Conservation (phyloP, 2,329 filamentous ascomycete genomes). For the Penicillium brasilianum region DNA sequence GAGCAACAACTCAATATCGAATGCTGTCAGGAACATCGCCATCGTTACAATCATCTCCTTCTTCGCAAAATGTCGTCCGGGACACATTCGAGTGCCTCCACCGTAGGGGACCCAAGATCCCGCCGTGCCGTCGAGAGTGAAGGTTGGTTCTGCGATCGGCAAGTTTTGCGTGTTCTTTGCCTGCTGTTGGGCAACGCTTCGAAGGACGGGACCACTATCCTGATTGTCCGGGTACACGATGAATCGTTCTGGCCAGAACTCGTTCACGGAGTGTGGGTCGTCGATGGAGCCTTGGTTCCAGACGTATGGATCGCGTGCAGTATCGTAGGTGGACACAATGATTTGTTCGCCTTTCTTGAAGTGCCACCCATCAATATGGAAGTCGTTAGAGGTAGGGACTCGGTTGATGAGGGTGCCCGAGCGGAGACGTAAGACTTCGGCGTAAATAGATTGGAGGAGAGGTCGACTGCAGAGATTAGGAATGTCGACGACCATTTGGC, state of each 20-base stretch:
- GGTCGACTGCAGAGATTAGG: background rate
- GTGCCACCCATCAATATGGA: background rate
- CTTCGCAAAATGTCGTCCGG: constrained; percentile 50
- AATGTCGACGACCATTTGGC: background rate
- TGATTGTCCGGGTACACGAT: background rate
- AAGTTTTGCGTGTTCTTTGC: background rate
- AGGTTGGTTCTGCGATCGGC: background rate
- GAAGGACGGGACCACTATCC: background rate
- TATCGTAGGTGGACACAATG: background rate
- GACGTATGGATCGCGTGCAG: background rate
- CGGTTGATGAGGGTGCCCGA: background rate
- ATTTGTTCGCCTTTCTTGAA: background rate
- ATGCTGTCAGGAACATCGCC: constrained; percentile 28
- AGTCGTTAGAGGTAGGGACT: background rate
- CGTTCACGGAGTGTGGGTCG: background rate
- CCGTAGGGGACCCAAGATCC: constrained; percentile 39
- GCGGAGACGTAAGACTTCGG: background rate
- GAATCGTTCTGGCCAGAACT: background rate
- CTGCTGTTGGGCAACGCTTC: background rate
- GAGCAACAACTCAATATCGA: background rate
- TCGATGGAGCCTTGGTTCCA: background rate
- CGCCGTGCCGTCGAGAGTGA: constrained; percentile 22
- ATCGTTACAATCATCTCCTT: constrained; percentile 45
- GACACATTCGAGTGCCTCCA: constrained; percentile 45
- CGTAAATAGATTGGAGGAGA: background rate